A percentile compares a stretch with the other conserved stretches of the same genome.
phyloP scores from a whole-genome alignment of 495 filamentous ascomycete genomes.

The Tuber indicum region DNA sequence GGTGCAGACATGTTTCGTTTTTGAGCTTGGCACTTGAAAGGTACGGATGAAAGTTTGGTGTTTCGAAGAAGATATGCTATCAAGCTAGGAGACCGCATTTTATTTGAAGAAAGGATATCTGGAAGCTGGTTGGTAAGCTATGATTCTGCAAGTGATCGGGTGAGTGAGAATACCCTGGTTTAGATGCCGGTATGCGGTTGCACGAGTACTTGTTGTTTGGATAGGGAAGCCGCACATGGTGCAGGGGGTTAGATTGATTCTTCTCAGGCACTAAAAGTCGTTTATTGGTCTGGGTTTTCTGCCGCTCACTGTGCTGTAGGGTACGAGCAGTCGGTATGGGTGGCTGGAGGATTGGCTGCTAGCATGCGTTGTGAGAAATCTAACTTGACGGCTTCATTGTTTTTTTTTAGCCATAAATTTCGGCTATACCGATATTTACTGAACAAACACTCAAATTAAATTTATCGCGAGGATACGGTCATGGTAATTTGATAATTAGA shows the following conservation, averaged over 20 bases:
- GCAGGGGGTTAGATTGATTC: background rate
- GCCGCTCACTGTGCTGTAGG: background rate
- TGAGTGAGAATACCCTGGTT: background rate
- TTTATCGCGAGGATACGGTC: background rate
- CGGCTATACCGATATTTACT: background rate
- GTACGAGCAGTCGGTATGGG: background rate
- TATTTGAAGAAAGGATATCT: background rate
- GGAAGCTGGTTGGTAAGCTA: background rate
- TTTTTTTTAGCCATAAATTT: background rate
- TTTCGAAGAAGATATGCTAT: background rate
- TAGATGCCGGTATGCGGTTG: background rate
- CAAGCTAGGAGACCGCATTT: background rate
- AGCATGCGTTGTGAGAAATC: background rate
- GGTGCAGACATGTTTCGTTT: constrained; percentile 48
- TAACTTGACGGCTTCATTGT: background rate
- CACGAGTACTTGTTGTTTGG: no score
- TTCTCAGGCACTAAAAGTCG: background rate
- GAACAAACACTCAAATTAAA: background rate
- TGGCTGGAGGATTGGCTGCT: background rate
- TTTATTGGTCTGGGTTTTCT: background rate
- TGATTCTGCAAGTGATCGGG: background rate
- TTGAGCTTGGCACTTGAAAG: constrained; percentile 34
- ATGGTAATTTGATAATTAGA: background rate
- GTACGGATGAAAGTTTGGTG: background rate
- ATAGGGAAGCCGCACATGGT: background rate